Conservation (phyloP, 2,329 filamentous ascomycete species). For the Aspergillus niger region DNA sequence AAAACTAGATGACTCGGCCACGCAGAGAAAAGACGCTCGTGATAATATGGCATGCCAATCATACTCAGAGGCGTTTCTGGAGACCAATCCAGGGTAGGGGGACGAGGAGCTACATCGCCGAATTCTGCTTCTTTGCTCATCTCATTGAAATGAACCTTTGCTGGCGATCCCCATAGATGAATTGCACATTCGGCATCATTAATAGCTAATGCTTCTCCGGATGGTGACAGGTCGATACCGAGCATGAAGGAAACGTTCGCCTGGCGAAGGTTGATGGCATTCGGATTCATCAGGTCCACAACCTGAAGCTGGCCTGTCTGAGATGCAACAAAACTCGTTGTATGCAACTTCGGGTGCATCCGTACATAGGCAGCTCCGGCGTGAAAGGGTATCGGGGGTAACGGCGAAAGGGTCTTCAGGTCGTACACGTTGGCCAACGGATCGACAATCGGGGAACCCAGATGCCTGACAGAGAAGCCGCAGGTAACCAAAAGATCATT, state of each 20-base stretch:
- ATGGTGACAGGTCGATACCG: constrained; percentile 82
- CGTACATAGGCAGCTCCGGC: constrained; percentile 91
- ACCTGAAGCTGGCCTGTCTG: constrained; percentile 93
- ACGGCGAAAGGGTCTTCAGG: constrained; percentile 81
- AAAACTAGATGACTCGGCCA: constrained; percentile 85
- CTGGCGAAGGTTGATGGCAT: constrained; percentile 81
- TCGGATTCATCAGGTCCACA: constrained; percentile 91
- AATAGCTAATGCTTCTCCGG: constrained; percentile 80
- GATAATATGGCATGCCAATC: constrained; percentile 90
- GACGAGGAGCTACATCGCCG: constrained; percentile 66
- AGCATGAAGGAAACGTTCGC: constrained; percentile 76
- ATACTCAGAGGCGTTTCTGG: constrained; percentile 77
- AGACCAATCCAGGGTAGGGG: constrained; percentile 68
- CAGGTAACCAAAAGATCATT: constrained; percentile 95
- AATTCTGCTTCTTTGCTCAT: constrained; percentile 77
- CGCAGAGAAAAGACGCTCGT: constrained; percentile 80
- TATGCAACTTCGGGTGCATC: constrained; percentile 94
- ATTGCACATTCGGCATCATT: constrained; percentile 77
- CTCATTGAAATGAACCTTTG: constrained; percentile 85
- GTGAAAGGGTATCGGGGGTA: constrained; percentile 89
- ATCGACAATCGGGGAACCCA: constrained; percentile 80
- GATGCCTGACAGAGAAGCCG: constrained; percentile 82
- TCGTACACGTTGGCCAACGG: constrained; percentile 95
- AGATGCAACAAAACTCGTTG: constrained; percentile 90
- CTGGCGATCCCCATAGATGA: constrained; percentile 84